Percentiles rank a stretch among this genome's conserved stretches.
Evolutionary conservation across 305 asterid genomes (phyloP).

Genomic region (Stenogyne calaminthoides): DNA sequence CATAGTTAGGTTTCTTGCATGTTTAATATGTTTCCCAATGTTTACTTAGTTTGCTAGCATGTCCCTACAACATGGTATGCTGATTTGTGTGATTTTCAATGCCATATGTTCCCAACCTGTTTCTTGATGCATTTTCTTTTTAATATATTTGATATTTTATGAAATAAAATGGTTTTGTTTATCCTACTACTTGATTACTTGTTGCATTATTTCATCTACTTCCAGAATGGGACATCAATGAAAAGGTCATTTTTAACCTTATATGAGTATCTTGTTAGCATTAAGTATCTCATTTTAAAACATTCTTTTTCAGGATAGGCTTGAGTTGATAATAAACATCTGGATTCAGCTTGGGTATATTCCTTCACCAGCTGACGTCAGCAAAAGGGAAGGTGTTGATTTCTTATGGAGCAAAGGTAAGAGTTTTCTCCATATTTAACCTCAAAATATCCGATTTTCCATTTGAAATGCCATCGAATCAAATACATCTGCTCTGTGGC

Average conservation of each 20-base stretch:
- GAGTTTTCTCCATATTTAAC: slow-evolving; percentile 19
- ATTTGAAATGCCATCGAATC: slow-evolving; percentile 24
- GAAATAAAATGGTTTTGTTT: neutral
- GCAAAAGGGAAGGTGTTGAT: slow-evolving; percentile 69
- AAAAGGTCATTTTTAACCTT: neutral
- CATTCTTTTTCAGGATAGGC: slow-evolving; percentile 73
- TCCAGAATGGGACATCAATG: neutral
- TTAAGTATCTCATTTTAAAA: slow-evolving; percentile 12
- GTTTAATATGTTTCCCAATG: neutral
- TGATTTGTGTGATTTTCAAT: neutral
- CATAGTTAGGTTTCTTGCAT: neutral
- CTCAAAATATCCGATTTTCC: neutral
- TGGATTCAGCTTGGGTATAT: slow-evolving; percentile 64
- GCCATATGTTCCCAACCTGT: neutral
- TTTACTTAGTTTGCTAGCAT: too few species aligned
- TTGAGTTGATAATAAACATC: slow-evolving; percentile 63
- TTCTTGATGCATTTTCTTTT: neutral
- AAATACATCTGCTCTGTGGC: slow-evolving; percentile 29
- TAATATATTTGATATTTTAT: neutral
- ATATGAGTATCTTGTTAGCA: neutral
- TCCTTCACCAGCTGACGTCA: slow-evolving; percentile 94
- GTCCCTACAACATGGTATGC: too few species aligned
- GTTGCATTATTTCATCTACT: neutral
- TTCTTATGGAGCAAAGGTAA: slow-evolving; percentile 64
- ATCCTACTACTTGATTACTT: neutral